These are phyloP conservation scores for Cryptococcus sp. DNA, from an alignment of 1,284 basidiomycete species.

Conservation along the genomic window DNA sequence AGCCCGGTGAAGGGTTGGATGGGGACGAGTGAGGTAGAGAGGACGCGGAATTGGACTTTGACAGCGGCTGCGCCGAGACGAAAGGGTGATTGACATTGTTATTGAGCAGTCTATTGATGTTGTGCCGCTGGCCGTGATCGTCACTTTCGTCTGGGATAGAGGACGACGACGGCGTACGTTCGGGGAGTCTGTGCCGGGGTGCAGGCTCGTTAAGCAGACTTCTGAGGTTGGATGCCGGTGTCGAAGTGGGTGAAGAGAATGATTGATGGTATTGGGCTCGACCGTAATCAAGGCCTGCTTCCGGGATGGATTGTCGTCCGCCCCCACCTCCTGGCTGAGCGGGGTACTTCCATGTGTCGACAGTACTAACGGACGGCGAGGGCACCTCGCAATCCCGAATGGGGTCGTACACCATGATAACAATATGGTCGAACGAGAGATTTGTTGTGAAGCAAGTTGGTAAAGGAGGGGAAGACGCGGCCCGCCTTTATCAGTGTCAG, in stretches of 20 bases:
- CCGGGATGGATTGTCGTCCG: not conserved
- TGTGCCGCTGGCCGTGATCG: conserved; percentile 11
- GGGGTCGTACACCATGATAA: conserved; percentile 49
- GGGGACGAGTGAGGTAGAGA: conserved; percentile 25
- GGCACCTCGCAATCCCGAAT: conserved; percentile 48
- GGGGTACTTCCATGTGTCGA: conserved; percentile 6
- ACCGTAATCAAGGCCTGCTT: not conserved
- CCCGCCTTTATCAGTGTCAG: too few species aligned
- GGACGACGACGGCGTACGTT: conserved; percentile 15
- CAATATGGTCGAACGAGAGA: too few species aligned
- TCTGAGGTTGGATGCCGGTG: conserved; percentile 2
- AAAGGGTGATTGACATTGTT: conserved; percentile 2
- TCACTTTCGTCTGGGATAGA: conserved; percentile 15
- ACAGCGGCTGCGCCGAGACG: conserved; percentile 18
- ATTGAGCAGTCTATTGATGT: conserved; percentile 37
- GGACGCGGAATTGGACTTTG: conserved; percentile 29
- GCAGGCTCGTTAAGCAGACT: conserved; percentile 7
- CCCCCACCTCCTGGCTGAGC: not conserved
- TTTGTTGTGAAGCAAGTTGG: too few species aligned
- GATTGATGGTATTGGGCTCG: conserved; percentile 1
- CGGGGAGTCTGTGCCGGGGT: conserved; percentile 10
- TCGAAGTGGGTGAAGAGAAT: not conserved
- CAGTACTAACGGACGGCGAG: conserved; percentile 31
- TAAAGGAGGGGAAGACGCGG: too few species aligned
- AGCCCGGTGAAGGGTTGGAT: conserved; percentile 28